Evolutionary conservation across 2,329 filamentous ascomycete species (phyloP).

Genomic region (Hirsutella minnesotensis): DNA sequence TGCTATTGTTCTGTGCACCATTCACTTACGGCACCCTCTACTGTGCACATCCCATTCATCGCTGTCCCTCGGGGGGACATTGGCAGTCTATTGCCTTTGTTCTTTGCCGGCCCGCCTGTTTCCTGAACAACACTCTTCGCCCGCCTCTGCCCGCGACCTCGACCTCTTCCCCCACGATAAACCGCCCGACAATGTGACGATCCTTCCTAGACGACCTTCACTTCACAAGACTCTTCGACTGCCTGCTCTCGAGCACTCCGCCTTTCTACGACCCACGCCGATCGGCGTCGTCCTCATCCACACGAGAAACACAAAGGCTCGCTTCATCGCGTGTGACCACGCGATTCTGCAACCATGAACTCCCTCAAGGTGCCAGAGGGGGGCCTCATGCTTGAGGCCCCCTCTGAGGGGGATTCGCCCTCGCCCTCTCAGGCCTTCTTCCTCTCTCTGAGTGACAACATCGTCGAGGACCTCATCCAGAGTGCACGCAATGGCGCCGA

Average conservation of each 20-base stretch:
- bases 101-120: not conserved
- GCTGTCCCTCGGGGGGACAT: slow-evolving; percentile 10
- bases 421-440: slow-evolving; percentile 45
- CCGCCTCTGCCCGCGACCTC: not conserved
- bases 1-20: slow-evolving; percentile 5
- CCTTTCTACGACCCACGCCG: not conserved
- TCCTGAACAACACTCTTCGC: not conserved
- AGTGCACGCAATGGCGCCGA: slow-evolving; percentile 44
- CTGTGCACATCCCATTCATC: slow-evolving; percentile 7
- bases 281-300: not conserved
- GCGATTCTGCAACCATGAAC: slow-evolving; percentile 29
- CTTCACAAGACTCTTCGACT: too few relatives aligned
- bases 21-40: not conserved
- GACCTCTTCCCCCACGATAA: slow-evolving; percentile 1
- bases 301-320: not conserved
- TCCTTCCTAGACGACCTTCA: slow-evolving; percentile 2
- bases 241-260: not conserved
- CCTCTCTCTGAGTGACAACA: slow-evolving; percentile 42
- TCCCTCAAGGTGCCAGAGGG: slow-evolving; percentile 43
- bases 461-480: slow-evolving; percentile 51
- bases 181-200: slow-evolving; percentile 8
- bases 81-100: slow-evolving; percentile 10
- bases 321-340: not conserved
- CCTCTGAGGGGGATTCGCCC: slow-evolving; percentile 28
- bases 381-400: slow-evolving; percentile 45